Conservation (phyloP, 306 rosid species). For the Herpetospermum pedunculosum region DNA sequence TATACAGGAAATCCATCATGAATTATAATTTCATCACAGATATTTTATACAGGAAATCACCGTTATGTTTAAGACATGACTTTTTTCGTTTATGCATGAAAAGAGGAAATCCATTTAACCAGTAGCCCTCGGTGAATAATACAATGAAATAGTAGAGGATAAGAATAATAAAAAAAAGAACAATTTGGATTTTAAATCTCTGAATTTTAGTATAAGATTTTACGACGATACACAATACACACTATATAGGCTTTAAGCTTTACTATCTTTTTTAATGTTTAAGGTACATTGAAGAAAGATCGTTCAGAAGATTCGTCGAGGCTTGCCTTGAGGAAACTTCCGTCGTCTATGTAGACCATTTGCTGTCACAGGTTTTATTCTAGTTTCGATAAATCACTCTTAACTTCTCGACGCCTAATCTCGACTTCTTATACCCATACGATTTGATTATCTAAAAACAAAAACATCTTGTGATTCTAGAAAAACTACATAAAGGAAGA, state of each 20-base stretch:
- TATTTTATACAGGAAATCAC: background rate
- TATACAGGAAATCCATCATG: background rate
- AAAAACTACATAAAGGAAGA: conserved; percentile 85
- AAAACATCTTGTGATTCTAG: conserved; percentile 33
- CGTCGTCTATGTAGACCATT: conserved; percentile 79
- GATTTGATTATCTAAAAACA: conserved; percentile 9
- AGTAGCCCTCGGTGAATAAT: too few species aligned
- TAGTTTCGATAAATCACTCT: background rate
- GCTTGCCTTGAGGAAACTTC: conserved; percentile 97
- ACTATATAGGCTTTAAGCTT: background rate
- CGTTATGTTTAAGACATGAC: too few species aligned
- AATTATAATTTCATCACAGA: background rate
- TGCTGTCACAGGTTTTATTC: conserved; percentile 61
- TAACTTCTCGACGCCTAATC: conserved; percentile 1
- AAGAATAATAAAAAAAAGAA: background rate
- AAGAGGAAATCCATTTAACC: too few species aligned
- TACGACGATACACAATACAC: background rate
- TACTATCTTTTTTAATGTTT: conserved; percentile 10
- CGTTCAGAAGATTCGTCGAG: conserved; percentile 94
- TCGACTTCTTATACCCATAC: background rate
- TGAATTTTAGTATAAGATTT: background rate
- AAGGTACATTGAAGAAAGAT: conserved; percentile 97
- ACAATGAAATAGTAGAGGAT: background rate
- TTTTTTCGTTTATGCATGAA: too few species aligned
- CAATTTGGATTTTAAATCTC: background rate